These are phyloP conservation scores for Boletus rubropictus DNA, from an alignment of 768 basidiomycete species.

Conservation along the genomic window DNA sequence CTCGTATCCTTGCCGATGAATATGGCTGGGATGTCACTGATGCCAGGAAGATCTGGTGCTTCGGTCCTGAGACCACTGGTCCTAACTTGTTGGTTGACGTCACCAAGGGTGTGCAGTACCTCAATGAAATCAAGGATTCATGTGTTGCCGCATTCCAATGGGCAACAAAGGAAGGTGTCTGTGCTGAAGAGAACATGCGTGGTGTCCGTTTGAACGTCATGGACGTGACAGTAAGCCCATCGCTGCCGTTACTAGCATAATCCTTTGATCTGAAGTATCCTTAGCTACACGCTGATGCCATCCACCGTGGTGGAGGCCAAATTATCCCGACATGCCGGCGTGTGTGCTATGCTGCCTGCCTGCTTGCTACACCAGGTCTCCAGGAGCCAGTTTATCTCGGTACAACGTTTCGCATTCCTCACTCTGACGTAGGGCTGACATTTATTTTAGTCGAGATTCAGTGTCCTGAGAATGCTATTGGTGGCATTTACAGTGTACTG, in stretches of 20 bases:
- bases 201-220: slow-evolving; percentile 94
- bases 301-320: slow-evolving; percentile 99
- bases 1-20: slow-evolving; percentile 93
- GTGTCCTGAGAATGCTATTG: slow-evolving; percentile 94
- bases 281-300: slow-evolving; percentile 95
- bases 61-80: slow-evolving; percentile 97
- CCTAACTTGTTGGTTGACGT: slow-evolving; percentile 96
- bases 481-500: slow-evolving; percentile 90
- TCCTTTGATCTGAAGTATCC: neutral
- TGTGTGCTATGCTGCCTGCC: slow-evolving; percentile 90
- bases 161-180: slow-evolving; percentile 98
- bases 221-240: slow-evolving; percentile 78
- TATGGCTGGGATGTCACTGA: slow-evolving; percentile 99
- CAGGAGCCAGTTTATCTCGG: slow-evolving; percentile 97
- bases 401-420: slow-evolving; percentile 27
- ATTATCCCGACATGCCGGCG: slow-evolving; percentile 96
- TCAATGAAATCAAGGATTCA: slow-evolving; percentile 99
- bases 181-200: slow-evolving; percentile 98
- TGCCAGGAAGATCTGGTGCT: slow-evolving; percentile 99
- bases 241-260: neutral
- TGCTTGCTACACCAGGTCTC: slow-evolving; percentile 85
- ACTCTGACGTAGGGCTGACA: slow-evolving; percentile 11
- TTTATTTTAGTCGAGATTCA: slow-evolving; percentile 80
- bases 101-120: slow-evolving; percentile 98
- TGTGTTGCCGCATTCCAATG: slow-evolving; percentile 99